Base-by-base conservation (phyloP, 371 early-diverging fungal genomes). In the Lichtheimia corymbifera region DNA sequence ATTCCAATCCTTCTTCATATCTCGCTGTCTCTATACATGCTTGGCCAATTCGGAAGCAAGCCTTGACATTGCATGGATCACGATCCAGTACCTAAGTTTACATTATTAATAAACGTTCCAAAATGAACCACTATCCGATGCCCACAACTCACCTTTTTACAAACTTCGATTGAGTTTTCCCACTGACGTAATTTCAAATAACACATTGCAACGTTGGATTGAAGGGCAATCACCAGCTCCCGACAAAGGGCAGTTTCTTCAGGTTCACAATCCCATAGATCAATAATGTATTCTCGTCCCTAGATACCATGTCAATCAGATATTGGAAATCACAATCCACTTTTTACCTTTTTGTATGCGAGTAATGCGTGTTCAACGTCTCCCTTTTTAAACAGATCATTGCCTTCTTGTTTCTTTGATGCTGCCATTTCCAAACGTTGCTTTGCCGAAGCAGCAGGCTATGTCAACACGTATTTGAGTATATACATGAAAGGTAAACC, bases 11-110 rank as follows among this genome's bases (percentile, higher is more conserved):
- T 25, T 83, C 62, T 3, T 83, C 84, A 65, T 72, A 90, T 51
- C 83, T 77, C 6, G 71, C 67, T 59, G 72, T 59, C 50, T 80
- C 85, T 15, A 80, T 57, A 62, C 76, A 77, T 1, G 85, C 88
- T 66, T 86, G 84, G 4, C 76, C 84, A 27, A 87, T 61, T 13
- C 90, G 77, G 72, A 83, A 88, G 28, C 71, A 73, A 0, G 83
- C 88, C 70, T 90, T 90, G n/a, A 84, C 64, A 61, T 78, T 87
- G 24, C 69, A 53, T 6, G 73, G 67, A 62, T 89, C 86, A 54
- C 83, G 70, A 17, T 70, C 73, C 53, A 90, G 58, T 14, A 79
- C 86, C 64, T 64, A 2, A 9, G 4, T 11, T 35, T 9, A 35
- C 35, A 35, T 11, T 35, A 35, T 28, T 7, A 2, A 45, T 41